These are phyloP conservation scores for Lecanoromycetidae sp. DNA, from an alignment of 2,329 filamentous ascomycete genomes.

Conservation along the genomic window DNA sequence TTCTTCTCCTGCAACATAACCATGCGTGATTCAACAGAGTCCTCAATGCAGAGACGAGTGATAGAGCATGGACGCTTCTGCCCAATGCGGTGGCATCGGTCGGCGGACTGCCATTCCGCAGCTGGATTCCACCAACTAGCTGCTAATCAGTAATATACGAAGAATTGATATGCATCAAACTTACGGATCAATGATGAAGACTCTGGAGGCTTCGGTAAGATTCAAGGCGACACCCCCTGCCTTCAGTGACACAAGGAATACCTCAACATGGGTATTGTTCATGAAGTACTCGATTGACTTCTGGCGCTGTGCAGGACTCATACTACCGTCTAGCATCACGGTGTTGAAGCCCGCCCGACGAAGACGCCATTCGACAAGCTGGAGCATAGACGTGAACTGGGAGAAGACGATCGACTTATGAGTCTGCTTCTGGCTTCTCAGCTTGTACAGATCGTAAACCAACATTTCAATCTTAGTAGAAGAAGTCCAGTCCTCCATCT, in stretches of 20 bases:
- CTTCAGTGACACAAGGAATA: slow-evolving; percentile 91
- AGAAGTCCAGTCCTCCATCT: slow-evolving; percentile 97
- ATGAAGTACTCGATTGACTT: slow-evolving; percentile 94
- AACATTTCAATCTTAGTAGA: slow-evolving; percentile 97
- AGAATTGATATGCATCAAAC: slow-evolving; percentile 29
- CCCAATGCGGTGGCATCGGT: slow-evolving; percentile 87
- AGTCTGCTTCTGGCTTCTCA: slow-evolving; percentile 82
- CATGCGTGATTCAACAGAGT: slow-evolving; percentile 92
- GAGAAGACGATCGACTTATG: slow-evolving; percentile 97
- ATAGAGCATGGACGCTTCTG: slow-evolving; percentile 90
- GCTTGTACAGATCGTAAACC: slow-evolving; percentile 82
- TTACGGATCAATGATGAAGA: slow-evolving; percentile 93
- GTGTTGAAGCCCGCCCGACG: slow-evolving; percentile 95
- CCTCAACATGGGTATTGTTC: slow-evolving; percentile 86
- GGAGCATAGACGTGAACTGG: slow-evolving; percentile 93
- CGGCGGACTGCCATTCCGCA: slow-evolving; percentile 97
- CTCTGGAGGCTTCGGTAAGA: slow-evolving; percentile 81
- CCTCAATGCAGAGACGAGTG: slow-evolving; percentile 88
- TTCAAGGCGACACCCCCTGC: slow-evolving; percentile 93
- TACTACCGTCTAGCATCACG: slow-evolving; percentile 94
- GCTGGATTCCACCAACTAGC: slow-evolving; percentile 96
- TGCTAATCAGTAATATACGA: slow-evolving; percentile 22
- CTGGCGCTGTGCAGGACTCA: slow-evolving; percentile 88
- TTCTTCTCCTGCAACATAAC: slow-evolving; percentile 97
- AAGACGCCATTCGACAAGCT: slow-evolving; percentile 92